These are phyloP conservation scores for Exsudoporus frostii DNA, from an alignment of 768 basidiomycete species.

Conservation along the genomic window DNA sequence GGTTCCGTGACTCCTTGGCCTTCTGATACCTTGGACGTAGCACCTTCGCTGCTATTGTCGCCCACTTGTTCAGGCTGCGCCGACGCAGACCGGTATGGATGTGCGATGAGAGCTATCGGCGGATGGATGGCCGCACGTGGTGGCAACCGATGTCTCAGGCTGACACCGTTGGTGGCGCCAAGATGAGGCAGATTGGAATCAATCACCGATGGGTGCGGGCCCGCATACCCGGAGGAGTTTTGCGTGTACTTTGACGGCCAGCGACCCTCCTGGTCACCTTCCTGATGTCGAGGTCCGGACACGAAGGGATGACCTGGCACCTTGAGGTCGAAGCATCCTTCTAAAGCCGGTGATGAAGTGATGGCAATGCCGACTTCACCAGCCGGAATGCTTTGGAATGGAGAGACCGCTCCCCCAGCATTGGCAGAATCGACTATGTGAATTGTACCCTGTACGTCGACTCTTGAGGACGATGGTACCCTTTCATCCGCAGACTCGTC, in stretches of 20 bases:
- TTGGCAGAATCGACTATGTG: not conserved
- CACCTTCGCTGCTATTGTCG: not conserved
- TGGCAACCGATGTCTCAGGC: conserved; percentile 36
- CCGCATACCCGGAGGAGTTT: conserved; percentile 36
- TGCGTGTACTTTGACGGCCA: conserved; percentile 17
- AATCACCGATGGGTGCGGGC: conserved; percentile 38
- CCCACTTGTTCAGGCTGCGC: not conserved
- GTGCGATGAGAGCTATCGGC: conserved; percentile 26
- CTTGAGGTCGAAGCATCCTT: conserved; percentile 16
- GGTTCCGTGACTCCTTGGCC: not conserved
- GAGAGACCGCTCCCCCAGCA: conserved; percentile 18
- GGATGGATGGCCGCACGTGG: conserved; percentile 27
- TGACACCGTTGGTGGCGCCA: conserved; percentile 27
- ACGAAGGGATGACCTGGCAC: conserved; percentile 5
- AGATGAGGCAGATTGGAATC: conserved; percentile 18
- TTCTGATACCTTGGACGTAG: not conserved
- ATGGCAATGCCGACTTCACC: conserved; percentile 44
- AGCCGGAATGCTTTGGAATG: conserved; percentile 27
- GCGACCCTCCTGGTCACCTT: not conserved
- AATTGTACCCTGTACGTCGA: conserved; percentile 25
- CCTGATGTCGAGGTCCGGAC: not conserved
- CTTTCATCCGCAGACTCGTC: conserved; percentile 25
- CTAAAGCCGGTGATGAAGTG: conserved; percentile 33
- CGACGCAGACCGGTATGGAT: conserved; percentile 22
- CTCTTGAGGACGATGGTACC: conserved; percentile 20